phyloP scores from a whole-genome alignment of 768 basidiomycete species.

The Kwoniella botswanensis region DNA sequence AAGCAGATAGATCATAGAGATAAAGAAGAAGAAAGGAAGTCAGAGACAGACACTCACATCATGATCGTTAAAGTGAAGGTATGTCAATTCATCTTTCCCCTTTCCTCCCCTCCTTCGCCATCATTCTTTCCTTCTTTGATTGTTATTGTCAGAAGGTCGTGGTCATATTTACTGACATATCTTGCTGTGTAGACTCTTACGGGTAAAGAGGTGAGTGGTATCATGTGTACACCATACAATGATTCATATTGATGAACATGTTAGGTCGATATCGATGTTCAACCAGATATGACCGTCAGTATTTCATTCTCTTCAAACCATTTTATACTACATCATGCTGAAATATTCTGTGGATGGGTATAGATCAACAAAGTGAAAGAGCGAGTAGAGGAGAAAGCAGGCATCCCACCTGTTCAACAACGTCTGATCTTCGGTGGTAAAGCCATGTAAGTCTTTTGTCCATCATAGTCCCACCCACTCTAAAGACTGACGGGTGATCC shows the following conservation, averaged over 20 bases:
- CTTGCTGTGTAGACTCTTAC: conserved; percentile 74
- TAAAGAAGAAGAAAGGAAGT: background rate
- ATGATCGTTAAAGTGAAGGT: conserved; percentile 58
- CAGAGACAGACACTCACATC: conserved; percentile 8
- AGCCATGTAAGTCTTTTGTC: conserved; percentile 72
- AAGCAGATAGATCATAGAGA: background rate
- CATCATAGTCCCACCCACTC: background rate
- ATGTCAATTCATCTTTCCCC: conserved; percentile 25
- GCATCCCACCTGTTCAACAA: conserved; percentile 95
- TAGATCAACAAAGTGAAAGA: conserved; percentile 95
- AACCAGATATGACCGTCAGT: conserved; percentile 79
- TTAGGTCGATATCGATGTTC: conserved; percentile 94
- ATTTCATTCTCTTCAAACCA: background rate
- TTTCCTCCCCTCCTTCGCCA: background rate
- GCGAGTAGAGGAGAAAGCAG: conserved; percentile 97
- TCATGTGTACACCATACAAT: background rate
- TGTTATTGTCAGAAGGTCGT: background rate
- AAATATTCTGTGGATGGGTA: background rate
- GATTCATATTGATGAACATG: background rate
- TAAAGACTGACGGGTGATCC: background rate
- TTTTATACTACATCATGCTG: background rate
- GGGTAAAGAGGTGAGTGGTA: conserved; percentile 80
- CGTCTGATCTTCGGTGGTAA: conserved; percentile 89
- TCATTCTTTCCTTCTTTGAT: conserved; percentile 1
- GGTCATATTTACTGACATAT: background rate